A percentile compares a stretch with the other conserved stretches of the same genome.
These are phyloP conservation scores for Coemansia sp. DNA, from an alignment of 192 early-diverging fungal genomes.

Conservation along the genomic window DNA sequence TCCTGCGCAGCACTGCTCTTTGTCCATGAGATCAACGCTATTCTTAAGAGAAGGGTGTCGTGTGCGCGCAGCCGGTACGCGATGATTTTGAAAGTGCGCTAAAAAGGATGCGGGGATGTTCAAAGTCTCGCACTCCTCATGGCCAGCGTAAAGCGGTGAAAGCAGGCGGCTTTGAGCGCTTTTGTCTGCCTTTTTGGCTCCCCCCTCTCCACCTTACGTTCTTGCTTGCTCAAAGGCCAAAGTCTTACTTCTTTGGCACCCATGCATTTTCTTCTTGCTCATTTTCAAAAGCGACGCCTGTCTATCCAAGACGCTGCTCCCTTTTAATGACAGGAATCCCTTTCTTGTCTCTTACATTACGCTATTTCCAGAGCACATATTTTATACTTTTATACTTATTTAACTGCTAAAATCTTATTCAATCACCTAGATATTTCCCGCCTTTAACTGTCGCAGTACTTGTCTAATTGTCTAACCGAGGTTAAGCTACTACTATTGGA, in stretches of 20 bases:
- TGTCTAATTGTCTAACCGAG: neutral
- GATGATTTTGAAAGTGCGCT: neutral
- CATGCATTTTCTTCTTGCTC: neutral
- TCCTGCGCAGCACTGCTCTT: neutral
- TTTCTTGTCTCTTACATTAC: slow-evolving; percentile 1
- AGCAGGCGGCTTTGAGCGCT: neutral
- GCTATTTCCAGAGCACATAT: neutral
- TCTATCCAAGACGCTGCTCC: neutral
- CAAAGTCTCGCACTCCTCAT: neutral
- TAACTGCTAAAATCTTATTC: slow-evolving; percentile 9
- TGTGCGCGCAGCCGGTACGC: neutral
- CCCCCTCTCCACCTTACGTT: neutral
- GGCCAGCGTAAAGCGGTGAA: neutral
- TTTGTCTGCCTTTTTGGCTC: neutral
- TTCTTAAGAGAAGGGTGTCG: neutral
- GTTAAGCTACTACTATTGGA: neutral
- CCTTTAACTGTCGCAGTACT: neutral
- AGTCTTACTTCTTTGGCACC: neutral
- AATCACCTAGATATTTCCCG: neutral
- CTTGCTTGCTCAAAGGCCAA: slow-evolving; percentile 2
- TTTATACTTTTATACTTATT: neutral
- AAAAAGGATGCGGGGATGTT: neutral
- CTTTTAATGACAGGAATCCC: neutral
- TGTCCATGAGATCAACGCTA: neutral
- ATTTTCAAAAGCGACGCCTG: neutral